Percentiles rank a stretch among this genome's conserved stretches.
phyloP scores from a whole-genome alignment of 2,329 filamentous ascomycete species.

The Fusarium sp. region DNA sequence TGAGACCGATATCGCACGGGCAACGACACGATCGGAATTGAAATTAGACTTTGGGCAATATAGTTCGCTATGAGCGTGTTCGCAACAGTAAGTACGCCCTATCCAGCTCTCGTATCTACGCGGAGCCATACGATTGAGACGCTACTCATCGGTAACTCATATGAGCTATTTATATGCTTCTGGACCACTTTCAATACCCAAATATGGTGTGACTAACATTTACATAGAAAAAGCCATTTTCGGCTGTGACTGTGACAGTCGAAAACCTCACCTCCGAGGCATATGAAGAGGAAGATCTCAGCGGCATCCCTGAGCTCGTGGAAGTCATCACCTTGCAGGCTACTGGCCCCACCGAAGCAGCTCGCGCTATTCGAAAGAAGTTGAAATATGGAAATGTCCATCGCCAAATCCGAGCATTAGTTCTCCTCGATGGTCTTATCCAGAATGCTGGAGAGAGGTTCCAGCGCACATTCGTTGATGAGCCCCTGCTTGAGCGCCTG shows the following conservation, averaged over 20 bases:
- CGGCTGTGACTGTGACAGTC: slow-evolving; percentile 91
- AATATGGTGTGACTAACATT: slow-evolving; percentile 1
- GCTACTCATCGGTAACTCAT: neutral
- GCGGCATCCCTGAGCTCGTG: slow-evolving; percentile 92
- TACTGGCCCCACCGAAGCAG: slow-evolving; percentile 87
- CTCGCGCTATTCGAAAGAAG: slow-evolving; percentile 94
- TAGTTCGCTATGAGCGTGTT: slow-evolving; percentile 43
- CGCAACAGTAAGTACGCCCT: slow-evolving; percentile 42
- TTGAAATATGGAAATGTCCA: slow-evolving; percentile 98
- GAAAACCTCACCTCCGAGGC: slow-evolving; percentile 90
- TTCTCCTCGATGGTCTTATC: slow-evolving; percentile 90
- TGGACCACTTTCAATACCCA: neutral
- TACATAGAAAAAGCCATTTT: slow-evolving; percentile 77
- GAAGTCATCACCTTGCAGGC: slow-evolving; percentile 92
- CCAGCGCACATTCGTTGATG: slow-evolving; percentile 87
- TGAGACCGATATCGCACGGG: neutral
- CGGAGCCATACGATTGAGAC: neutral
- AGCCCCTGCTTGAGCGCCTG: slow-evolving; percentile 89
- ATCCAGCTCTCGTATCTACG: neutral
- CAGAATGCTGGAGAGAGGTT: slow-evolving; percentile 93
- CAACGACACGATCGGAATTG: neutral
- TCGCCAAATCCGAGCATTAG: slow-evolving; percentile 87
- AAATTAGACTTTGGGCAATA: neutral
- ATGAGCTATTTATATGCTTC: slow-evolving; percentile 33
- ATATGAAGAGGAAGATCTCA: slow-evolving; percentile 90